phyloP scores from a whole-genome alignment of 768 basidiomycete genomes.

The Pleurotus platypus region DNA sequence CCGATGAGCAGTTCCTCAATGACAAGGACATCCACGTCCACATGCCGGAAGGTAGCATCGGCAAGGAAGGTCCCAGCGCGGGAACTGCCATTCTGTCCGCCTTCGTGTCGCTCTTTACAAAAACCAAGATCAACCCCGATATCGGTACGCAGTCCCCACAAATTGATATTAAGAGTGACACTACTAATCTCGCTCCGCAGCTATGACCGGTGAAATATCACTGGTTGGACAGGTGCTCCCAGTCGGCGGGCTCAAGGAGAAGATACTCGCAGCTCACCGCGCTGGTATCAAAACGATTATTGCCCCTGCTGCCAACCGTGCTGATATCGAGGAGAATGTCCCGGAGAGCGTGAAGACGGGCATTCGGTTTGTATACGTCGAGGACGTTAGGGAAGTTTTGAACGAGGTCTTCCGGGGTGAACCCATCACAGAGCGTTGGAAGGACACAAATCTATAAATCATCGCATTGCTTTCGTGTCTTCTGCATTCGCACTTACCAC shows the following conservation, averaged over 20 bases:
- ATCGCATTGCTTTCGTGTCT: conserved; percentile 1
- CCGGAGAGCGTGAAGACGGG: conserved; percentile 94
- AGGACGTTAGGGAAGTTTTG: conserved; percentile 87
- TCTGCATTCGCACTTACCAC: not conserved
- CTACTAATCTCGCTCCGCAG: conserved; percentile 30
- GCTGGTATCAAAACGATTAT: conserved; percentile 93
- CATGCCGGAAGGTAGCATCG: conserved; percentile 93
- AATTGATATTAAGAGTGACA: too few species aligned
- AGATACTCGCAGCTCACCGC: conserved; percentile 94
- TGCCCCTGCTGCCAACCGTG: conserved; percentile 82
- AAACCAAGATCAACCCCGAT: conserved; percentile 78
- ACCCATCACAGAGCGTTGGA: conserved; percentile 59
- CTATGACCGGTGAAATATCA: conserved; percentile 98
- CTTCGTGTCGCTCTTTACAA: conserved; percentile 88
- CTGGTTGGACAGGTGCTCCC: conserved; percentile 94
- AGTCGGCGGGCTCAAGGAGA: conserved; percentile 94
- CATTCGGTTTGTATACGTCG: conserved; percentile 93
- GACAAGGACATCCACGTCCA: conserved; percentile 93
- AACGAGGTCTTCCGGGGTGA: conserved; percentile 78
- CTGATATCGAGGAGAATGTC: conserved; percentile 97
- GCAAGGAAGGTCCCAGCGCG: conserved; percentile 95
- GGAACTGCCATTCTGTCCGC: conserved; percentile 92
- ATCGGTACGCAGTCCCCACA: conserved; percentile 57
- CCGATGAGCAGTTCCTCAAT: conserved; percentile 74
- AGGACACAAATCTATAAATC: conserved; percentile 39